Conservation (phyloP, 106 monocot genomes). For the Apostasia shenzhenica region DNA sequence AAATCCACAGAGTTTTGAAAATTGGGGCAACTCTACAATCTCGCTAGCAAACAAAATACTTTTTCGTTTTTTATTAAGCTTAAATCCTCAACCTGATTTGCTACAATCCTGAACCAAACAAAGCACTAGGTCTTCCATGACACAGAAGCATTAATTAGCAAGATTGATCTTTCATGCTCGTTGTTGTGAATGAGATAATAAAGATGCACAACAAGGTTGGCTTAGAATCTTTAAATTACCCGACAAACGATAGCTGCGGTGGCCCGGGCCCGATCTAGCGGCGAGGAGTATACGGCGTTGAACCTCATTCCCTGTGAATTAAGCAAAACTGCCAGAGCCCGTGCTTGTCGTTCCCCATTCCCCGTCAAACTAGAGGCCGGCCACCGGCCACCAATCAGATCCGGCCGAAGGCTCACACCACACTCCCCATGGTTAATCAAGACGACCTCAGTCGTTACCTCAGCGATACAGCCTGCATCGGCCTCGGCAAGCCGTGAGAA, state of each 20-base stretch:
- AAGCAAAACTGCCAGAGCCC: slow-evolving; percentile 67
- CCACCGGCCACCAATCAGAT: slow-evolving; percentile 66
- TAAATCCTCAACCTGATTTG: too few species aligned
- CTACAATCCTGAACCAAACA: too few species aligned
- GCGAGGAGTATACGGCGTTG: slow-evolving; percentile 40
- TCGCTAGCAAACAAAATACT: too few species aligned
- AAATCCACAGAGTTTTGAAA: too few species aligned
- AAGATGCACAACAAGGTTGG: background rate
- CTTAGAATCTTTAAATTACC: slow-evolving; percentile 17
- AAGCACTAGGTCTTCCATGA: background rate
- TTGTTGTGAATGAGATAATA: background rate
- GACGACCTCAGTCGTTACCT: slow-evolving; percentile 26
- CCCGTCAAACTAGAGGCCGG: slow-evolving; percentile 47
- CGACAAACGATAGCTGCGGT: slow-evolving; percentile 52
- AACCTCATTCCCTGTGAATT: slow-evolving; percentile 48
- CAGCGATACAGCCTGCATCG: background rate
- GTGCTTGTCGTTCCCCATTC: slow-evolving; percentile 61
- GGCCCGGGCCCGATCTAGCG: slow-evolving; percentile 52
- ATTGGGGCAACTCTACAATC: too few species aligned
- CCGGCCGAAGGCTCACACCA: slow-evolving; percentile 33
- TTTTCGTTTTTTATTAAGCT: too few species aligned
- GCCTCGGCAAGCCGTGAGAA: background rate
- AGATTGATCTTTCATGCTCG: background rate
- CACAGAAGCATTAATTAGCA: background rate
- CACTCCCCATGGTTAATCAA: slow-evolving; percentile 57